Percentiles rank a stretch among this genome's conserved stretches.
Evolutionary conservation across 2,329 filamentous ascomycete species (phyloP).

Genomic region (Trichoderma guizhouense): DNA sequence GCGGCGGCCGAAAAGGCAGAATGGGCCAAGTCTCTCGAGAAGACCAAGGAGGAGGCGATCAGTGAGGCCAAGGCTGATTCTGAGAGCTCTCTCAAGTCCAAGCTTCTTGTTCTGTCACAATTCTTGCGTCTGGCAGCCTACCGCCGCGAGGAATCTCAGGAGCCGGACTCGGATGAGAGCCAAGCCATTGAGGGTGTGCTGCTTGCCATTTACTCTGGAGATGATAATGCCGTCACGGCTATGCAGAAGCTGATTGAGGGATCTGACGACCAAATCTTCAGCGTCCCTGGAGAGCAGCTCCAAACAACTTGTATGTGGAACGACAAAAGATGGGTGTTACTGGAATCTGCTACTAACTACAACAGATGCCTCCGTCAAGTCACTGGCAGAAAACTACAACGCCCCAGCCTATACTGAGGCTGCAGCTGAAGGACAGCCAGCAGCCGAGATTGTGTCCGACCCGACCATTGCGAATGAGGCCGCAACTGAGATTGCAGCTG

Average conservation of each 20-base stretch:
- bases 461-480: constrained; percentile 65
- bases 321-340: background rate
- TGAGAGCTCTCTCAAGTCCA: constrained; percentile 58
- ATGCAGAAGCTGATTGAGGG: constrained; percentile 77
- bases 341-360: constrained; percentile 22
- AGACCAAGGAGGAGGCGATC: constrained; percentile 52
- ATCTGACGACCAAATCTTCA: constrained; percentile 61
- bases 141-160: constrained; percentile 66
- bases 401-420: constrained; percentile 37
- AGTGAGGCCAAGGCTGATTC: constrained; percentile 49
- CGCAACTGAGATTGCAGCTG: constrained; percentile 62
- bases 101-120: constrained; percentile 69
- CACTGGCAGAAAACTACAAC: constrained; percentile 52
- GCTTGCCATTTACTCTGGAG: constrained; percentile 74
- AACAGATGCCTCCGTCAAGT: constrained; percentile 39
- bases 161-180: constrained; percentile 66
- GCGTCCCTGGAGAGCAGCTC: constrained; percentile 62
- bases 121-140: constrained; percentile 78
- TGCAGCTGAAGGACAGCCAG: constrained; percentile 32
- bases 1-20: constrained; percentile 57
- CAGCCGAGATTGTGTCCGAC: constrained; percentile 48
- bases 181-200: constrained; percentile 78
- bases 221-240: constrained; percentile 68
- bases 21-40: constrained; percentile 55
- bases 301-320: constrained; percentile 63